These are phyloP conservation scores for Dictyostelium firmibasis DNA, from an alignment of 78 protist genomes.

Conservation along the genomic window DNA sequence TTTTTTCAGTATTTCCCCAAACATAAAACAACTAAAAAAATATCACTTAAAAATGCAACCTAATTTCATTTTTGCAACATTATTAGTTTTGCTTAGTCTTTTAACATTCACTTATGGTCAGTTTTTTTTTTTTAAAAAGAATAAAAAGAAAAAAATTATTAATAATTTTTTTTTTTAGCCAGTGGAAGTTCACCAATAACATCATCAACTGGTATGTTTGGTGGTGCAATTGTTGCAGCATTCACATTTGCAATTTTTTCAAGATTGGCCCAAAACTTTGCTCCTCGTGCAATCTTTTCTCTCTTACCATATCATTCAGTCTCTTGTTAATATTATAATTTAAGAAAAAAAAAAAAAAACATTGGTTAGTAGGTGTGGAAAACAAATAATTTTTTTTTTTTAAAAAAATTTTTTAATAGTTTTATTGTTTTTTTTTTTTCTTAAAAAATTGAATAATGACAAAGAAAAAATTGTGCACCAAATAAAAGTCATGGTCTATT, in stretches of 20 bases:
- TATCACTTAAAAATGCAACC: background rate
- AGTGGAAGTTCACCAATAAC: background rate
- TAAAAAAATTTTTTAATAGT: too few species aligned
- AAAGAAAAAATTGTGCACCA: too few species aligned
- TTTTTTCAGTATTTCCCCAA: too few species aligned
- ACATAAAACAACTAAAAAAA: background rate
- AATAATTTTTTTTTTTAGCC: background rate
- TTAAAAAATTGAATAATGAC: too few species aligned
- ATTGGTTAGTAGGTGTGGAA: too few species aligned
- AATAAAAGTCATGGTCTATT: too few species aligned
- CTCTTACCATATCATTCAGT: slow-evolving; percentile 65
- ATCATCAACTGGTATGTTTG: background rate
- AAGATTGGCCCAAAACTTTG: slow-evolving; percentile 9
- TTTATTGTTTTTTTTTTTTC: too few species aligned
- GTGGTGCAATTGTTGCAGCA: background rate
- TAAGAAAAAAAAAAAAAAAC: too few species aligned
- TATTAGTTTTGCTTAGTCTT: background rate
- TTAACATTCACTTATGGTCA: background rate
- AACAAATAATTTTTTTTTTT: too few species aligned
- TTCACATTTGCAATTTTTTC: background rate
- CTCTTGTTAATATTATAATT: slow-evolving; percentile 73
- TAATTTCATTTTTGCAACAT: background rate
- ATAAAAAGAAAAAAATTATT: background rate
- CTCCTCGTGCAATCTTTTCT: slow-evolving; percentile 44
- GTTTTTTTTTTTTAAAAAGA: background rate